Base-by-base conservation (phyloP, 2,329 filamentous ascomycete species). In the Gyromitra esculenta region DNA sequence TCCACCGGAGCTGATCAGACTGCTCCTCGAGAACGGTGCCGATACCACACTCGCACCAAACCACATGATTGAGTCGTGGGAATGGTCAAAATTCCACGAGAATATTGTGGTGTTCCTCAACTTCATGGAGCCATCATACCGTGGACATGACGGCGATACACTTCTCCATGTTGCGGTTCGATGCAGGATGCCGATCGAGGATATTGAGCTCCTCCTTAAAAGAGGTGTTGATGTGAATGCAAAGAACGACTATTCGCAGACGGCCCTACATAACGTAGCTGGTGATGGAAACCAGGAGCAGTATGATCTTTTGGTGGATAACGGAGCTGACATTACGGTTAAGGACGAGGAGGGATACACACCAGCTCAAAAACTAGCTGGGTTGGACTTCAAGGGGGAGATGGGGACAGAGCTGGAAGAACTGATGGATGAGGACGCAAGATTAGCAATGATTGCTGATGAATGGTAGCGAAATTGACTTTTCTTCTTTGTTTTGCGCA, bases 221-320 rank as follows among this genome's bases (percentile, higher is more conserved):
- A 72, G 60, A 18, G 69, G 59, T 3, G 15, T 72, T 15, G 69
- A 64, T 37, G 39, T 59, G 37, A 57, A 72, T 65, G 21, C 25
- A 15, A 35, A 43, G 39, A 41, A 43, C 8, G 1, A 13, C 5
- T 52, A 7, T 7, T 62, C 45, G 5, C 56, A 25, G 11, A 63
- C 67, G 5, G 41, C 67, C 18, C n/a, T 70, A 8, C 56, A 62
- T 9, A 15, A 41, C 11, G 67, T 43, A 13, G n/a, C 21, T 39
- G 15, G 54, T 1, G 6, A 54, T 9, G 43, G 25, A 7, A 37
- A 63, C 15, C 35, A 11, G 4, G 43, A 70, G 57, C 57, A 25
- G 31, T 50, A 62, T 25, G 31, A 54, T 6, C 15, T 70, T 7
- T 50, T 70, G 37, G 35, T 31, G 56, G n/a, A 52, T 25, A 21